phyloP scores from a whole-genome alignment of 768 basidiomycete species.

The Roridomyces roridus region DNA sequence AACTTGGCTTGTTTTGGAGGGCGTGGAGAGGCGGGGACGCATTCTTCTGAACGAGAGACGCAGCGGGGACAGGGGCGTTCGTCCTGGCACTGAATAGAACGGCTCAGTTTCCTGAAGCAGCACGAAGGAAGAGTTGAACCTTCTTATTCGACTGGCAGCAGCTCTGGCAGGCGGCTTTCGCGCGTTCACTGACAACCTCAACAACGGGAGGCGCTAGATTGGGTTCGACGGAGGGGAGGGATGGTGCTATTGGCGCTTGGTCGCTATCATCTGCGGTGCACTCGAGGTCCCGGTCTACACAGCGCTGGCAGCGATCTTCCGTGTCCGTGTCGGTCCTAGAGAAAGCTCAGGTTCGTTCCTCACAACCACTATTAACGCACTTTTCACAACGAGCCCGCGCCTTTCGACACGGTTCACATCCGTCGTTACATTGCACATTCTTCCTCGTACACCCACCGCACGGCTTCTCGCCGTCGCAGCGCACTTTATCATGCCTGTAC shows the following conservation, averaged over 20 bases:
- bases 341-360: neutral
- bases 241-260: constrained; percentile 24
- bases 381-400: constrained; percentile 61
- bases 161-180: constrained; percentile 62
- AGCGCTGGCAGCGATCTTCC: constrained; percentile 57
- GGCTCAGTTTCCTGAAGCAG: constrained; percentile 5
- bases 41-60: constrained; percentile 57
- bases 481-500: constrained; percentile 70
- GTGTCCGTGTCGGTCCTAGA: constrained; percentile 26
- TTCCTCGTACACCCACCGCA: constrained; percentile 64
- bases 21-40: constrained; percentile 56
- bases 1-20: constrained; percentile 63
- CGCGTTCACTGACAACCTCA: constrained; percentile 57
- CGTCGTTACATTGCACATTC: constrained; percentile 64
- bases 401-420: constrained; percentile 64
- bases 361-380: neutral
- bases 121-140: constrained; percentile 36
- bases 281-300: constrained; percentile 54
- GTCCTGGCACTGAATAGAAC: constrained; percentile 57
- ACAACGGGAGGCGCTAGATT: constrained; percentile 35
- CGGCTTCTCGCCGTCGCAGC: constrained; percentile 66
- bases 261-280: constrained; percentile 52
- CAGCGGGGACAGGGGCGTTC: constrained; percentile 69
- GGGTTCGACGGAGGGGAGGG: constrained; percentile 30
- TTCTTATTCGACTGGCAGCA: constrained; percentile 74